Base-by-base conservation (phyloP, 306 rosid genomes). In the Glycine tomentella region DNA sequence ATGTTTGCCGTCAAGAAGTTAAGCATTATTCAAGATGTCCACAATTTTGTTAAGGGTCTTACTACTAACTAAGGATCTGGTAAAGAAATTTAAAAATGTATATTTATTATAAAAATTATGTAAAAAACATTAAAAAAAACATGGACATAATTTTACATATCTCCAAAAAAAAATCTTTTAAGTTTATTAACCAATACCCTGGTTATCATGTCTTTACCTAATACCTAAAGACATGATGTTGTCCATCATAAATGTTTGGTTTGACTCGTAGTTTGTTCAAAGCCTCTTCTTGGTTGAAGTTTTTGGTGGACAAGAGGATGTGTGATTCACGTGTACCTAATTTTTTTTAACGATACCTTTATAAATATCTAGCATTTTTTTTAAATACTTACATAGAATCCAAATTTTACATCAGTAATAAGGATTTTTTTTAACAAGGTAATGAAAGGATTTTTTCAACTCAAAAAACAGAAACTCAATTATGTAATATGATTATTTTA, bases 241-340 rank as follows among this genome's bases (percentile, higher is more conserved):
- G 76, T 5, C 73, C 70, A 42, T 20, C 20, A 48, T 63, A 63
- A 84, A 62, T 62, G 64, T 53, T 33, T 80, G 63, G 42, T 69
- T 76, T 80, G 78, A 80, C 84, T 68, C 7, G 55, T 16, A 46
- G 67, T 20, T 61, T 53, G 25, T 52, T 10, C 31, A 6, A 57
- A 16, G 38, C 25, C 65, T 20, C 40, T 20, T 12, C 13, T 12
- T 20, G 16, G 16, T 66, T 20, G 61, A 57, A 14, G 1, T 4
- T 69, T 69, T 57, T 10, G 49, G 69, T 69, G 15, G 61, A 68
- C 55, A 15, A 9, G 4, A 56, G 20, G 48, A 50, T 79, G 83
- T n/a, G n/a, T 69, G 82, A 45, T 45, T 56, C 82, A 79, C 76
- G 77, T 79, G 77, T 20, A 46, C 7, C 8, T 50, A 34, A 34